Conservation (phyloP, 768 basidiomycete species). For the Dioszegia aurantiaca region DNA sequence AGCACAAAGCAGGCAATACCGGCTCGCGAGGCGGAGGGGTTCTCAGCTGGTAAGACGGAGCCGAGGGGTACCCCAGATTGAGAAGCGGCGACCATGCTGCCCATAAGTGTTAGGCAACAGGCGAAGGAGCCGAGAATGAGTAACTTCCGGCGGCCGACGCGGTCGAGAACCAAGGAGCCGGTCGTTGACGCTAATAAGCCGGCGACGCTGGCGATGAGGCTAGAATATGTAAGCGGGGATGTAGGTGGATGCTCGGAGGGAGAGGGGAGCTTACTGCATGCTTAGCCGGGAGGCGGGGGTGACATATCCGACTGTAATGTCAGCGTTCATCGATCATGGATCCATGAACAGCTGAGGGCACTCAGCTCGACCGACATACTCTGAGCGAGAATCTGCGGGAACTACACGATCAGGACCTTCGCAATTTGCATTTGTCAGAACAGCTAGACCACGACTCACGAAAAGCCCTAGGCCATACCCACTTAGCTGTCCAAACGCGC, state of each 20-base stretch:
- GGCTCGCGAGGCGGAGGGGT: conserved; percentile 23
- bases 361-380: background rate
- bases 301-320: conserved; percentile 26
- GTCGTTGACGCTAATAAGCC: conserved; percentile 27
- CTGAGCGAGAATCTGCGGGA: conserved; percentile 11
- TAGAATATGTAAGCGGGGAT: too few species aligned
- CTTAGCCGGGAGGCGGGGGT: conserved; percentile 25
- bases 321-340: conserved; percentile 1
- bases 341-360: too few species aligned
- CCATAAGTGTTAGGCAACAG: conserved; percentile 22
- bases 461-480: conserved; percentile 11
- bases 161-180: conserved; percentile 27
- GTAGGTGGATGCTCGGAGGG: background rate
- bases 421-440: background rate
- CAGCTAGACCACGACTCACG: conserved; percentile 17
- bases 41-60: background rate
- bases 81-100: conserved; percentile 28
- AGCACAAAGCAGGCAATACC: conserved; percentile 33
- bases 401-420: background rate
- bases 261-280: conserved; percentile 28
- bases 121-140: conserved; percentile 25
- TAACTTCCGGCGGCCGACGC: conserved; percentile 27
- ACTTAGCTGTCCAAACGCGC: conserved; percentile 26
- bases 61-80: conserved; percentile 10
- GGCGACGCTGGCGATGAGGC: conserved; percentile 4